Evolutionary conservation across 768 basidiomycete species (phyloP).

Genomic region (Suillus fuscotomentosus): DNA sequence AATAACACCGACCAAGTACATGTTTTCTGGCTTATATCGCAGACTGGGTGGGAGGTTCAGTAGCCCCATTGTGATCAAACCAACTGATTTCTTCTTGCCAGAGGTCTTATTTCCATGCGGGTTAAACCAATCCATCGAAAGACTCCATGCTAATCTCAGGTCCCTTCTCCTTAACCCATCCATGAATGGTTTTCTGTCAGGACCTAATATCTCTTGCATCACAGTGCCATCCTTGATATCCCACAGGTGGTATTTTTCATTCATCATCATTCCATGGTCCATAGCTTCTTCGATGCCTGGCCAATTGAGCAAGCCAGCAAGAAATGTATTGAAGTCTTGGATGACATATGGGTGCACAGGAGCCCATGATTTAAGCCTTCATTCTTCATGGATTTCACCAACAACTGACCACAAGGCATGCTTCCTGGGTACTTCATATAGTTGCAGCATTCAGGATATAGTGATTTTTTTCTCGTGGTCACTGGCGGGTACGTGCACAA

Average conservation of each 20-base stretch:
- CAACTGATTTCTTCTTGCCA: conserved; percentile 23
- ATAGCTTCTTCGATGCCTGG: conserved; percentile 27
- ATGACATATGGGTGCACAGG: conserved; percentile 20
- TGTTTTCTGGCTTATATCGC: conserved; percentile 35
- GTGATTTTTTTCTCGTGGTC: neutral
- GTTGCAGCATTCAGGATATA: conserved; percentile 21
- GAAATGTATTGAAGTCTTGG: conserved; percentile 28
- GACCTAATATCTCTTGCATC: conserved; percentile 21
- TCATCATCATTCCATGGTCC: conserved; percentile 14
- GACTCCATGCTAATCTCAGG: conserved; percentile 22
- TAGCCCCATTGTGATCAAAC: conserved; percentile 4
- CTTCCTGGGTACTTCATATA: conserved; percentile 15
- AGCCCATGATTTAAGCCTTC: neutral
- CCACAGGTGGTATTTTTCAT: conserved; percentile 1
- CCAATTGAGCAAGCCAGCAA: conserved; percentile 23
- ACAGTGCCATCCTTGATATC: conserved; percentile 30
- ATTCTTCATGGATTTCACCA: neutral
- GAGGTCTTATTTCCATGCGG: conserved; percentile 33
- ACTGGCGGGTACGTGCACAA: conserved; percentile 20
- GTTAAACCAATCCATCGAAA: conserved; percentile 39
- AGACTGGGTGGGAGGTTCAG: conserved; percentile 36
- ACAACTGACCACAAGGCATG: conserved; percentile 13
- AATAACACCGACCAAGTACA: conserved; percentile 38
- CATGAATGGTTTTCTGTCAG: conserved; percentile 25
- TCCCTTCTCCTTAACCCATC: neutral